Conservation (phyloP, 352 stramenopile genomes). For the Phytophthora melonis region DNA sequence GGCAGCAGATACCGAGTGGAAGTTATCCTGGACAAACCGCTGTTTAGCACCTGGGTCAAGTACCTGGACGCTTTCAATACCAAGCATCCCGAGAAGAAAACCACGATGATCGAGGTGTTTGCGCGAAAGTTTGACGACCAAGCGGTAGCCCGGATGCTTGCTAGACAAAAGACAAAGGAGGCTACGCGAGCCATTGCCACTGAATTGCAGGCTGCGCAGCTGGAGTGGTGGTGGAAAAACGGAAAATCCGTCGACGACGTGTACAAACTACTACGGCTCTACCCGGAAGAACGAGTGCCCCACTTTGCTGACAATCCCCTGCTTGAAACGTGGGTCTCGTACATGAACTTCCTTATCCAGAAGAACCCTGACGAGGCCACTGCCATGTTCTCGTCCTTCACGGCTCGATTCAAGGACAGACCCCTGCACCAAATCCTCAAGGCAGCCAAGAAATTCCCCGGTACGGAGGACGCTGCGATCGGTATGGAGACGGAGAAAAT, state of each 20-base stretch:
- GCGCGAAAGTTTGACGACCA: background rate
- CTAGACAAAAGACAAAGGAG: background rate
- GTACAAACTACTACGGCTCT: background rate
- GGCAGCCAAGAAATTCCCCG: background rate
- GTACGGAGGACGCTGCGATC: background rate
- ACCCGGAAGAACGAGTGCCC: background rate
- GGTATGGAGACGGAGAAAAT: background rate
- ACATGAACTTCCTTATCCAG: background rate
- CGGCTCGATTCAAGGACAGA: background rate
- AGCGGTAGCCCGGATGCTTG: background rate
- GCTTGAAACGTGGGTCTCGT: background rate
- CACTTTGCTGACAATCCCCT: background rate
- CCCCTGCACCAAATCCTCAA: background rate
- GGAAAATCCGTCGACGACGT: background rate
- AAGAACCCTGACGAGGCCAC: background rate
- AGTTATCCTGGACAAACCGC: background rate
- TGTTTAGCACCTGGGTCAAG: slow-evolving; percentile 3
- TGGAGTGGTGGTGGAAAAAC: background rate
- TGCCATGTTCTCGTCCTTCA: background rate
- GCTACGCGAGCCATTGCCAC: background rate
- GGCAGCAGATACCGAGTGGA: background rate
- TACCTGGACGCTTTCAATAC: background rate
- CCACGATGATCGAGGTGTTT: background rate
- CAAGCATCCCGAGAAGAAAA: background rate
- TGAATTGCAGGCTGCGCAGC: background rate